Conservation (phyloP, 2,329 filamentous ascomycete species). For the Arthrocladium fulminans region DNA sequence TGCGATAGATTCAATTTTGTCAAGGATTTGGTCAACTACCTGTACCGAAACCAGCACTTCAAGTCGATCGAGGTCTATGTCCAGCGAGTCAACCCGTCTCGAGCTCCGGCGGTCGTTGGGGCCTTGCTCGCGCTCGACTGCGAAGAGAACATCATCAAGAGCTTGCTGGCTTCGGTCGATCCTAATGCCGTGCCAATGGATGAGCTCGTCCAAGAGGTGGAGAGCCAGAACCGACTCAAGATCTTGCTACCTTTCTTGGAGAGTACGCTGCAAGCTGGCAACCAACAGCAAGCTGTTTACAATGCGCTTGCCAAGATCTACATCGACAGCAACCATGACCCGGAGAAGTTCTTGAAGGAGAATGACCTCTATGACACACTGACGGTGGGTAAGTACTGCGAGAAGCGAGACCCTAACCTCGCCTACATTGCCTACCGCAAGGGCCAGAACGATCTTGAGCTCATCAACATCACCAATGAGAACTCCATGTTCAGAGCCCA, state of each 20-base stretch:
- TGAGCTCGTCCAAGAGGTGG: slow-evolving; percentile 88
- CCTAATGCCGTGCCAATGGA: slow-evolving; percentile 83
- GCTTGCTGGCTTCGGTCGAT: slow-evolving; percentile 74
- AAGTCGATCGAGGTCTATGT: slow-evolving; percentile 98
- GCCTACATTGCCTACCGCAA: slow-evolving; percentile 93
- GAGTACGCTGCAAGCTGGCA: slow-evolving; percentile 76
- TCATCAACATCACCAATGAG: slow-evolving; percentile 97
- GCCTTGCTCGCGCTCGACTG: slow-evolving; percentile 94
- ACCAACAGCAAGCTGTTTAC: slow-evolving; percentile 92
- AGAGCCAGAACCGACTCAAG: slow-evolving; percentile 90
- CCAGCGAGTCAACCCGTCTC: slow-evolving; percentile 84
- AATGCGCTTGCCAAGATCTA: slow-evolving; percentile 99
- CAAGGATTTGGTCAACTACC: slow-evolving; percentile 87
- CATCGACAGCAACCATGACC: slow-evolving; percentile 97
- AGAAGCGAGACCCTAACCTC: slow-evolving; percentile 94
- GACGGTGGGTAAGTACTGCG: slow-evolving; percentile 91
- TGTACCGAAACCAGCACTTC: slow-evolving; percentile 99
- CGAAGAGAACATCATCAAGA: slow-evolving; percentile 93
- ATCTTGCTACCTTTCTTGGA: slow-evolving; percentile 92
- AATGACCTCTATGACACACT: slow-evolving; percentile 95
- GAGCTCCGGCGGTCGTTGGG: slow-evolving; percentile 87
- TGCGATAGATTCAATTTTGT: slow-evolving; percentile 99
- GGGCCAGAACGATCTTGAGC: slow-evolving; percentile 92
- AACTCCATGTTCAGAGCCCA: slow-evolving; percentile 99
- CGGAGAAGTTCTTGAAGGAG: slow-evolving; percentile 93